Conservation (phyloP, 495 filamentous ascomycete genomes). For the Halenospora varia region DNA sequence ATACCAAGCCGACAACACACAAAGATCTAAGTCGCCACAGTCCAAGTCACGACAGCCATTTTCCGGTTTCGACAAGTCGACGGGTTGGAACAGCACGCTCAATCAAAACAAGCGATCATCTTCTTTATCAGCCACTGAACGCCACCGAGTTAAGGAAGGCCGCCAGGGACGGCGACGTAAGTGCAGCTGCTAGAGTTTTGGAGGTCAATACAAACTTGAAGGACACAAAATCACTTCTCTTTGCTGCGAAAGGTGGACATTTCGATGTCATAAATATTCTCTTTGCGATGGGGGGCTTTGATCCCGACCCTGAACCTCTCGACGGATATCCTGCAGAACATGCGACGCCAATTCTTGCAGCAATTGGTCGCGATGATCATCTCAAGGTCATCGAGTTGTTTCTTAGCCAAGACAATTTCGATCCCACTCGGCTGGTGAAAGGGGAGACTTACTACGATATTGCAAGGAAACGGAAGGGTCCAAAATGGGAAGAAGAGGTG, state of each 20-base stretch:
- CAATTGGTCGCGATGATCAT: conserved; percentile 82
- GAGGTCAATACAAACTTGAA: conserved; percentile 64
- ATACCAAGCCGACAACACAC: conserved; percentile 61
- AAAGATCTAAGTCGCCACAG: conserved; percentile 66
- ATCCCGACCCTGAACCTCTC: conserved; percentile 71
- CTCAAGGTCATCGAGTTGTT: conserved; percentile 76
- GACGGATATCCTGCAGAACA: conserved; percentile 45
- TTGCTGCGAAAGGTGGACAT: conserved; percentile 90
- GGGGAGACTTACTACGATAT: conserved; percentile 82
- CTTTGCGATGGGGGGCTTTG: conserved; percentile 71
- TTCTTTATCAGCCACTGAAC: conserved; percentile 52
- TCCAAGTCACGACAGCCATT: conserved; percentile 30
- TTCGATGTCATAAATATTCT: conserved; percentile 80
- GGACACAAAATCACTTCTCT: conserved; percentile 80
- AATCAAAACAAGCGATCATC: conserved; percentile 51
- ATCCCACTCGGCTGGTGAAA: conserved; percentile 66
- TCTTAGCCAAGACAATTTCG: conserved; percentile 68
- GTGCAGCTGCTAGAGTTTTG: conserved; percentile 72
- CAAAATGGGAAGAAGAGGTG: conserved; percentile 85
- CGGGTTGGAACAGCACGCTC: conserved; percentile 36
- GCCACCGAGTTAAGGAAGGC: conserved; percentile 73
- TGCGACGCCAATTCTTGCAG: conserved; percentile 88
- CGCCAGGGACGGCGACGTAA: conserved; percentile 77
- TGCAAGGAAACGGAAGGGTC: conserved; percentile 73
- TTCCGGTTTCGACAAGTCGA: conserved; percentile 31